Evolutionary conservation across 163 green algal genomes (phyloP), one percentile per base, ranked within the genome.

Genomic region (Chlorella variabilis): DNA sequence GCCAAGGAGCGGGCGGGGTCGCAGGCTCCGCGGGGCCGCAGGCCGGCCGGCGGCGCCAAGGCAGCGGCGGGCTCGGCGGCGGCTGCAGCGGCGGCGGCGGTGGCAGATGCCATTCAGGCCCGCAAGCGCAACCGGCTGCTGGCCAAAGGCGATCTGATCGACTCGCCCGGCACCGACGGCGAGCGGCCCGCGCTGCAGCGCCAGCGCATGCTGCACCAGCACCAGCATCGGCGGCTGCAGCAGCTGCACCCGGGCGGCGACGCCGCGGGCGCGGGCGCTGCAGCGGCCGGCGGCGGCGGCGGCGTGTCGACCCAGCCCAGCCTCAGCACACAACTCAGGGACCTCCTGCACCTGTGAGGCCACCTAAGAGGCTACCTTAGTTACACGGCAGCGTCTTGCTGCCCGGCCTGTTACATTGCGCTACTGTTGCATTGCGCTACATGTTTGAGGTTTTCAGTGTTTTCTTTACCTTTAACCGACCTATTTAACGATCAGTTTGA

Each of bases 181-280:
- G 71, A 78, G 71, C 65, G 41, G 23, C 65, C 65, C 20, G 71
- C 51, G 23, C 71, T 39, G 51, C 71, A 78, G 51, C 56, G 56
- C 25, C 71, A 67, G 71, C 71, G 71, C 71, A 51, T 68, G 71
- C 71, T n/a, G 49, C 33, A 38, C 8, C 71, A 67, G 71, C 71
- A 39, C 34, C 36, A 29, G 36, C 66, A 56, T 45, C 69, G 21
- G 69, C 69, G 31, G 45, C 31, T 17, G 45, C 69, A 36, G 65
- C 65, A 49, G 18, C 65, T n/a, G 65, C 45, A 54, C 11, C 45
- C 5, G 59, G 29, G 27, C n/a, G 29, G 59, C 59, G 20, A 6
- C 54, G 54, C 20, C 54, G 23, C 5, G 18, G 23, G 54, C 23
- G 54, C 6, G 8, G 54, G 20, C 18, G 54, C 6, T n/a, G 23